phyloP scores from a whole-genome alignment of 83 land plant species.

The Diphasiastrum complanatum region DNA sequence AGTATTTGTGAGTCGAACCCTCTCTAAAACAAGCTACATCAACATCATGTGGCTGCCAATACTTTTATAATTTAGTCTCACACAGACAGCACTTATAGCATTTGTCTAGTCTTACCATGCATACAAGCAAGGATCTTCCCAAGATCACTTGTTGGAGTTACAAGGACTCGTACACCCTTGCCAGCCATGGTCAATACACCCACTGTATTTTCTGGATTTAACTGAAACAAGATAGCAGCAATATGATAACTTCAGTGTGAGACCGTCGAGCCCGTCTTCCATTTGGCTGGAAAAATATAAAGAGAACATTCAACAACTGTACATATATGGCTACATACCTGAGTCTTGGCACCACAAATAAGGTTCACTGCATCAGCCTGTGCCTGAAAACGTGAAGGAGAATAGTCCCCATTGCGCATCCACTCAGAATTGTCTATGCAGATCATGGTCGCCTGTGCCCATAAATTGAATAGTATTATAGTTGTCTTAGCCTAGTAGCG shows the following conservation, averaged over 20 bases:
- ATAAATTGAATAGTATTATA: too few species aligned
- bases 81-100: neutral
- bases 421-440: slow-evolving; percentile 94
- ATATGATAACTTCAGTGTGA: neutral
- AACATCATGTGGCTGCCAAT: neutral
- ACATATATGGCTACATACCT: slow-evolving; percentile 33
- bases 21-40: neutral
- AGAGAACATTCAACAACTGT: neutral
- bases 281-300: neutral
- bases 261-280: neutral
- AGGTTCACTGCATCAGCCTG: slow-evolving; percentile 86
- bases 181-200: slow-evolving; percentile 84
- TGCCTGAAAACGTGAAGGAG: slow-evolving; percentile 67
- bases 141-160: slow-evolving; percentile 79
- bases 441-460: slow-evolving; percentile 63
- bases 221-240: slow-evolving; percentile 35
- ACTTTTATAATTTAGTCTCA: neutral
- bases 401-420: slow-evolving; percentile 90
- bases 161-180: slow-evolving; percentile 75
- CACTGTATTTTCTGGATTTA: slow-evolving; percentile 88
- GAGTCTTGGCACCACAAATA: slow-evolving; percentile 88
- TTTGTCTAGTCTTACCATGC: slow-evolving; percentile 51
- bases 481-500: too few species aligned
- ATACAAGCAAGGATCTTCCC: slow-evolving; percentile 82
- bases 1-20: neutral